Conservation (phyloP, 2,329 filamentous ascomycete species). For the Drechslerella stenobrocha region DNA sequence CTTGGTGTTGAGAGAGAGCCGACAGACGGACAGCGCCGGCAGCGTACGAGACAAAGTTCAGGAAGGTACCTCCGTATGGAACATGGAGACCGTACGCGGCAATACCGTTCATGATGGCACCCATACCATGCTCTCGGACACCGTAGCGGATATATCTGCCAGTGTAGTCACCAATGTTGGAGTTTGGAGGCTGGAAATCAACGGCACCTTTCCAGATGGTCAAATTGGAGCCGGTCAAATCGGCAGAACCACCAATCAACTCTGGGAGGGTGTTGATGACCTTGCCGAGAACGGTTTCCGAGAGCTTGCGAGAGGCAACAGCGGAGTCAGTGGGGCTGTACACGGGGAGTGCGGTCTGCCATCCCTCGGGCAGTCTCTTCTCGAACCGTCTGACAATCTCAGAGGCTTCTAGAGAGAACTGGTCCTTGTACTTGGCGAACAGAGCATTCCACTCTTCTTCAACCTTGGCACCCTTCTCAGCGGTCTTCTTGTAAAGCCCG, state of each 20-base stretch:
- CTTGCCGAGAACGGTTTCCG: slow-evolving; percentile 87
- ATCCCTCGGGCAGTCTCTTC: slow-evolving; percentile 87
- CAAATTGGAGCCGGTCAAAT: slow-evolving; percentile 98
- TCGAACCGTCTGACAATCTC: slow-evolving; percentile 80
- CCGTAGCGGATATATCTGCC: slow-evolving; percentile 93
- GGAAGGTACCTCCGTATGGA: slow-evolving; percentile 92
- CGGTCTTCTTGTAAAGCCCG: slow-evolving; percentile 83
- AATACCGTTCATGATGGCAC: slow-evolving; percentile 90
- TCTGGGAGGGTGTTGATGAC: slow-evolving; percentile 82
- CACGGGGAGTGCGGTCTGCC: slow-evolving; percentile 89
- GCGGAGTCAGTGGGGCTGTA: slow-evolving; percentile 81
- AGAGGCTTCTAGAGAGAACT: slow-evolving; percentile 75
- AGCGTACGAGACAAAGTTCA: slow-evolving; percentile 99
- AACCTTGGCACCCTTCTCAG: slow-evolving; percentile 79
- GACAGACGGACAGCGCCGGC: slow-evolving; percentile 94
- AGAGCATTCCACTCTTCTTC: slow-evolving; percentile 96
- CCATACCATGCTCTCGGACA: slow-evolving; percentile 91
- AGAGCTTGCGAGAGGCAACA: slow-evolving; percentile 91
- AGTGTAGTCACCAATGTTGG: slow-evolving; percentile 81
- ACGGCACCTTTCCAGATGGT: slow-evolving; percentile 96
- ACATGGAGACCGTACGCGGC: slow-evolving; percentile 85
- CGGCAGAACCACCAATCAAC: slow-evolving; percentile 91
- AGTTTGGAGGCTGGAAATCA: slow-evolving; percentile 91
- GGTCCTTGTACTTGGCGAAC: slow-evolving; percentile 78
- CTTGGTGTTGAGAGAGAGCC: slow-evolving; percentile 83